Evolutionary conservation across 2,329 filamentous ascomycete genomes (phyloP), one percentile per base, ranked within the genome.

Genomic region (Epichloe amarillans): DNA sequence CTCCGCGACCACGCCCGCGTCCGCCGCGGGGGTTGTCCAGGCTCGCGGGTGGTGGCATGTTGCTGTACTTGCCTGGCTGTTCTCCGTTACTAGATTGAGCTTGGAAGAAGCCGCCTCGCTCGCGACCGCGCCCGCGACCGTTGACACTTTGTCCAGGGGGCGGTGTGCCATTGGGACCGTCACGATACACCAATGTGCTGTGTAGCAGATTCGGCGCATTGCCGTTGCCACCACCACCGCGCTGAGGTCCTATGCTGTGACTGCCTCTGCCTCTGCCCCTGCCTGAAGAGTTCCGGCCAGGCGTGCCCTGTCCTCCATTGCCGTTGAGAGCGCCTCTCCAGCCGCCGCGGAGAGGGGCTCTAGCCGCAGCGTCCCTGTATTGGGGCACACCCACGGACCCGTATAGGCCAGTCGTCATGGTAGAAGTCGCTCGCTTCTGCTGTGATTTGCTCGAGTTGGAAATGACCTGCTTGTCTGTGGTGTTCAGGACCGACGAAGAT

Each of bases 401-500:
- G 72, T 73, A 66, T 76, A 82, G 59, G 14, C 71, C 69, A 11
- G 76, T 70, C 0, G 81, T 70, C 1, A 77, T 73, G 12, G 73
- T 72, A 15, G 70, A 59, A 4, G 71, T 64, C 8, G 72, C 72
- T 43, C 73, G 72, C 56, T 77, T 78, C 54, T 79, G 76, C 61
- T 66, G 65, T 3, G 66, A 64, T 47, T 60, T 69, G 57, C 58
- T 78, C 47, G 85, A 80, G 53, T 77, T 76, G 53, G 80, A 83
- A 41, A 95, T 73, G 19, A 95, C 77, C 69, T 98, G 93, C 59
- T 79, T 84, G 61, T 90, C 75, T 1, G 83, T 84, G 51, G 95
- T 73, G 68, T 98, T 98, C 36, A 98, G 76, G 2, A 97, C 89
- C 0, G 87, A 86, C n/a, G 86, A 85, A 6, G 84, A 80, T 2